Conservation (phyloP, 73 alveolate genomes). For the Tetrahymena thermophila region DNA sequence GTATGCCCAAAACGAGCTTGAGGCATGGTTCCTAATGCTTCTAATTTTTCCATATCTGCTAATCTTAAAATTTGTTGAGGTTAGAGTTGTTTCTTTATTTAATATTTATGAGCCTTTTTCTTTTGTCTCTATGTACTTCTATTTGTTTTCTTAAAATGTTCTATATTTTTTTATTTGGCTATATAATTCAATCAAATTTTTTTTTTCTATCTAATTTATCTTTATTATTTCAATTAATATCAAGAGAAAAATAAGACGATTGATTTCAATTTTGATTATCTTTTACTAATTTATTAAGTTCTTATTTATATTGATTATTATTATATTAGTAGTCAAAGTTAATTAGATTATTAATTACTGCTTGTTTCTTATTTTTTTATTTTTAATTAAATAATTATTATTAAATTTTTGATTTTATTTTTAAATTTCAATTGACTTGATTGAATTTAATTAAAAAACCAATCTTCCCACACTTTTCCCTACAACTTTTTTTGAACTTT, state of each 20-base stretch:
- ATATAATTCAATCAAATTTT: not conserved
- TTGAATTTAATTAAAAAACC: not conserved
- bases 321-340: too few species aligned
- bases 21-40: conserved; percentile 59
- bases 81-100: not conserved
- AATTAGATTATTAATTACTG: not conserved
- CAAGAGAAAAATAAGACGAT: not conserved
- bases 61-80: not conserved
- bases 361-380: not conserved
- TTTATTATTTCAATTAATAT: not conserved
- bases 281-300: not conserved
- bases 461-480: not conserved
- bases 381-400: not conserved
- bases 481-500: not conserved
- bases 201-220: not conserved
- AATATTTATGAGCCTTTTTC: not conserved
- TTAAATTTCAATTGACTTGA: not conserved
- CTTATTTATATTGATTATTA: not conserved
- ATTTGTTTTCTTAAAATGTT: not conserved
- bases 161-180: not conserved
- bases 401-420: not conserved
- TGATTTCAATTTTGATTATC: not conserved
- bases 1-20: conserved; percentile 93
- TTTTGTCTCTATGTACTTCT: not conserved
- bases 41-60: conserved; percentile 28